Conservation (phyloP, 768 basidiomycete species). For the Rhodocollybia butyracea region DNA sequence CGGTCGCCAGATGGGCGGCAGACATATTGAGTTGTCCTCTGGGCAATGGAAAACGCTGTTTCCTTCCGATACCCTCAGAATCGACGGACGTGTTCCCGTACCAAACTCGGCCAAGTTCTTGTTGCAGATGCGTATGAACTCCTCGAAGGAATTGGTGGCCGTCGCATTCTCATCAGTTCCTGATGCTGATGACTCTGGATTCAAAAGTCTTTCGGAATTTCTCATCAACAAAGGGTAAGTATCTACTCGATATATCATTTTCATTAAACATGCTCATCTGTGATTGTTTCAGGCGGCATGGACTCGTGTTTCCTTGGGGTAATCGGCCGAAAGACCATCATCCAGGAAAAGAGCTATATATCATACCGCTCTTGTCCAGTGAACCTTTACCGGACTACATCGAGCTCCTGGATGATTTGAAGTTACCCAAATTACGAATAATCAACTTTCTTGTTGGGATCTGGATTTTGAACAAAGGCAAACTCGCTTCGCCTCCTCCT, state of each 20-base stretch:
- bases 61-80: slow-evolving; percentile 63
- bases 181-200: slow-evolving; percentile 42
- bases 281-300: slow-evolving; percentile 62
- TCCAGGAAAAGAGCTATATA: slow-evolving; percentile 84
- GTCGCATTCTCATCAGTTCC: slow-evolving; percentile 64
- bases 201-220: slow-evolving; percentile 62
- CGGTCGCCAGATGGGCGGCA: slow-evolving; percentile 81
- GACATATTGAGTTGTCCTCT: slow-evolving; percentile 51
- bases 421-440: slow-evolving; percentile 61
- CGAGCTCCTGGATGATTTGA: slow-evolving; percentile 75
- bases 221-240: slow-evolving; percentile 71
- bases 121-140: slow-evolving; percentile 72
- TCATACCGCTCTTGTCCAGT: slow-evolving; percentile 68
- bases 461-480: slow-evolving; percentile 84
- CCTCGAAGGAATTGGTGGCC: slow-evolving; percentile 75
- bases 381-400: slow-evolving; percentile 81
- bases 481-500: slow-evolving; percentile 49
- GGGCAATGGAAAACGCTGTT: slow-evolving; percentile 76
- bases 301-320: slow-evolving; percentile 86
- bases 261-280: not conserved
- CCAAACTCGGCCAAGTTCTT: slow-evolving; percentile 77
- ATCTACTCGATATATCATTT: slow-evolving; percentile 4
- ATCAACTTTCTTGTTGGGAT: slow-evolving; percentile 73
- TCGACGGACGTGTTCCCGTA: slow-evolving; percentile 82
- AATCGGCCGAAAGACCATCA: slow-evolving; percentile 65